These are phyloP conservation scores for Alternaria panax DNA, from an alignment of 2,329 filamentous ascomycete species.

Conservation along the genomic window DNA sequence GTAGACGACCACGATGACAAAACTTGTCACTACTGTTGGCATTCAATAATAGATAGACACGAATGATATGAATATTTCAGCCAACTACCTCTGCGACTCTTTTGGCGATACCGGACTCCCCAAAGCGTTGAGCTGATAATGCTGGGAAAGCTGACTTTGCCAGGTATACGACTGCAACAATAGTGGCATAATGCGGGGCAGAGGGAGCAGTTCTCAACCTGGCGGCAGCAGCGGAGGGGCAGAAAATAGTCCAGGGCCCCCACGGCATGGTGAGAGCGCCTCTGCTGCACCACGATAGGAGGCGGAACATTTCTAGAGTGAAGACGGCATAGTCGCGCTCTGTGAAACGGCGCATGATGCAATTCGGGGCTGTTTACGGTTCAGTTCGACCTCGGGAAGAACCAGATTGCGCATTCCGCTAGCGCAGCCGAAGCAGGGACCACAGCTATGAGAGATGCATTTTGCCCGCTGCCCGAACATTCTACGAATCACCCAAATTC, in stretches of 20 bases:
- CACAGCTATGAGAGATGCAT: conserved; percentile 33
- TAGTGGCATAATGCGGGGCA: background rate
- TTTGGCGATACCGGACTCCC: background rate
- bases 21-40: background rate
- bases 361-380: conserved; percentile 21
- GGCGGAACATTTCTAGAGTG: conserved; percentile 19
- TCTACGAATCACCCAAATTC: conserved; percentile 29
- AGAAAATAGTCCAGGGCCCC: conserved; percentile 10
- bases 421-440: conserved; percentile 33
- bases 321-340: conserved; percentile 18
- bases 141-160: background rate
- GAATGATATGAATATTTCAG: conserved; percentile 13
- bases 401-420: conserved; percentile 35
- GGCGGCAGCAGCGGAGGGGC: conserved; percentile 32
- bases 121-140: background rate
- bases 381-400: conserved; percentile 34
- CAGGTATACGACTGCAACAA: background rate
- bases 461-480: conserved; percentile 33
- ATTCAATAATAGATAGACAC: conserved; percentile 16
- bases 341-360: conserved; percentile 16
- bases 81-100: background rate
- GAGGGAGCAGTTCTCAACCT: conserved; percentile 9
- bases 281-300: conserved; percentile 10
- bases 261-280: conserved; percentile 1
- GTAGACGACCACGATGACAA: background rate